Base-by-base conservation (phyloP, 2,329 filamentous ascomycete species). In the Pseudogymnoascus destructans region DNA sequence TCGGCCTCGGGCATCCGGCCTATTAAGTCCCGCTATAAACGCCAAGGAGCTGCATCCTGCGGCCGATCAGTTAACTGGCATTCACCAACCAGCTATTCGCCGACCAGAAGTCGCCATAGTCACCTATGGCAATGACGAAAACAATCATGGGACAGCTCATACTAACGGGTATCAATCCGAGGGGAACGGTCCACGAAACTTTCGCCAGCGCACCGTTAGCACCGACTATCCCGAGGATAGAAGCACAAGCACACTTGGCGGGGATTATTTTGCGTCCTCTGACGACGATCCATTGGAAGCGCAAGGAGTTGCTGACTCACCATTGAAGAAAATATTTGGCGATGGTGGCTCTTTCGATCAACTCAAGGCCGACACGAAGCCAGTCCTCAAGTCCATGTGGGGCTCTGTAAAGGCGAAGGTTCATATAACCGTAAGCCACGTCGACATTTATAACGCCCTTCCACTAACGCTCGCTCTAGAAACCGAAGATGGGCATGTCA, bases 311-410 rank as follows among this genome's bases (percentile, higher is more conserved):
- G n/a, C 25, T 11, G 46, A 32, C 15, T 52, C 46, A 4, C 25
- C 23, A 10, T 13, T 13, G 46, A 52, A 52, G 15, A 52, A 52
- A 52, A 32, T 52, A 52, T 52, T 52, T 30, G 46, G 46, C 7
- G 46, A 17, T 11, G 25, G 46, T 6, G 25, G 46, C 46, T 32
- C 46, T 19, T 19, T 52, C 5, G 46, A 52, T 5, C 46, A 30
- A 52, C 23, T 52, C 25, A 52, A 32, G 25, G 46, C 25, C 10
- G 32, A 56, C 32, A 56, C 17, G 15, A 56, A 56, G 19, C 54
- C 54, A 15, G 19, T 21, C n/a, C 54, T 56, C 23, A 56, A 56
- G 17, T 56, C 54, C 9, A 36, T 56, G 32, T 56, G 54, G 54
- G 54, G 35, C 9, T 36, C 30, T 38, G 35, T 56, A 38, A 56